These are phyloP conservation scores for Bretschneidera sinensis DNA, from an alignment of 345 rosid species.

Conservation along the genomic window DNA sequence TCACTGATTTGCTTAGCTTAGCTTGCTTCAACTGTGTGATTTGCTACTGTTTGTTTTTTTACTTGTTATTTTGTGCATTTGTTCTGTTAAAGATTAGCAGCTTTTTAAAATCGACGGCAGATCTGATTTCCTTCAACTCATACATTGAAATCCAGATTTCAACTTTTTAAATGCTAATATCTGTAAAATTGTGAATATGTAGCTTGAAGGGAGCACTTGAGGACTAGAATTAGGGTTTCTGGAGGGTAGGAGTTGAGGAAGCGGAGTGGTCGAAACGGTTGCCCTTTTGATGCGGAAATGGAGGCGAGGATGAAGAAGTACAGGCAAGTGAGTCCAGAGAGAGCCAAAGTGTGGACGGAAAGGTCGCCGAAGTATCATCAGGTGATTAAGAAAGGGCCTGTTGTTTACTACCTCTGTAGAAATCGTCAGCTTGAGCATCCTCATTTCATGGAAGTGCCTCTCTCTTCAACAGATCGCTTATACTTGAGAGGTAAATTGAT, in stretches of 20 bases:
- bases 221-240: conserved; percentile 18
- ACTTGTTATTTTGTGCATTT: neutral
- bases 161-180: no score
- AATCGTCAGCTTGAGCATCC: conserved; percentile 99
- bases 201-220: neutral
- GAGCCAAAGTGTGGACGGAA: conserved; percentile 95
- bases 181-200: no score
- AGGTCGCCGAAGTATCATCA: conserved; percentile 82
- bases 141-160: neutral
- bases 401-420: conserved; percentile 84
- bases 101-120: neutral
- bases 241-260: no score
- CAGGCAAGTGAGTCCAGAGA: conserved; percentile 84
- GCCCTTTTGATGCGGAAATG: conserved; percentile 27
- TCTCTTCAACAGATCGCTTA: conserved; percentile 74
- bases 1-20: neutral
- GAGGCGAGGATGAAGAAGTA: conserved; percentile 72
- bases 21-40: neutral
- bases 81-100: neutral
- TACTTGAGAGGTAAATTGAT: conserved; percentile 57
- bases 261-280: neutral
- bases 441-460: conserved; percentile 86
- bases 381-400: conserved; percentile 65
- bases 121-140: neutral
- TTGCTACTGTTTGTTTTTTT: neutral